These are phyloP conservation scores for Xylaria palmicola DNA, from an alignment of 495 filamentous ascomycete genomes.

Conservation along the genomic window DNA sequence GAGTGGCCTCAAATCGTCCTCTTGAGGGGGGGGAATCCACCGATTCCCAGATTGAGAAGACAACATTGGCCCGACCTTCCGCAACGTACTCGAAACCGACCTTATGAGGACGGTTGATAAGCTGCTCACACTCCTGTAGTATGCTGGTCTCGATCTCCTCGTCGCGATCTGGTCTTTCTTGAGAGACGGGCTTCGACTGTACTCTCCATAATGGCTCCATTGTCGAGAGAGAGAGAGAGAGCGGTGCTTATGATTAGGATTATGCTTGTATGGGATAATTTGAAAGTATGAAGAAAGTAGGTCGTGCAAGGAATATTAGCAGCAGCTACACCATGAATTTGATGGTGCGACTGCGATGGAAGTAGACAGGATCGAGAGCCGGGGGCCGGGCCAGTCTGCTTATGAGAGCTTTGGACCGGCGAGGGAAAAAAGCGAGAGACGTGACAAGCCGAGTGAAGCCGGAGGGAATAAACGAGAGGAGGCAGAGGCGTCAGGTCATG, in stretches of 20 bases:
- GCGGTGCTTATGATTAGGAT: not conserved
- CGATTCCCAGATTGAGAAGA: conserved; percentile 57
- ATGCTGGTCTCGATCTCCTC: conserved; percentile 9
- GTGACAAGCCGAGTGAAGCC: not conserved
- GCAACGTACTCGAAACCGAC: conserved; percentile 37
- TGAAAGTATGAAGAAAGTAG: not conserved
- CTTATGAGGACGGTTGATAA: conserved; percentile 20
- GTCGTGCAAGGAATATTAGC: not conserved
- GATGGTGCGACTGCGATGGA: not conserved
- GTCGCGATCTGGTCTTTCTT: not conserved
- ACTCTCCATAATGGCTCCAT: conserved; percentile 24
- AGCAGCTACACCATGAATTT: not conserved
- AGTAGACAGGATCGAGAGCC: conserved; percentile 1
- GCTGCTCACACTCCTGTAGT: conserved; percentile 18
- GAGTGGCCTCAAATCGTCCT: conserved; percentile 44
- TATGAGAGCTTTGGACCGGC: not conserved
- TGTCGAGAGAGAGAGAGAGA: not conserved
- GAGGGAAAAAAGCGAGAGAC: conserved; percentile 1
- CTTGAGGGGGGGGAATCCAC: conserved; percentile 18
- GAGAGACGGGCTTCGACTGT: conserved; percentile 24
- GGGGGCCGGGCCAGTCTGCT: not conserved
- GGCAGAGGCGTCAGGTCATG: conserved; percentile 1
- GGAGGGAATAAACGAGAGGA: not conserved
- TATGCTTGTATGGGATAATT: not conserved
- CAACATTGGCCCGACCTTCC: conserved; percentile 71